These are phyloP conservation scores for Fusarium sp. DNA, from an alignment of 2,329 filamentous ascomycete genomes.

Conservation along the genomic window DNA sequence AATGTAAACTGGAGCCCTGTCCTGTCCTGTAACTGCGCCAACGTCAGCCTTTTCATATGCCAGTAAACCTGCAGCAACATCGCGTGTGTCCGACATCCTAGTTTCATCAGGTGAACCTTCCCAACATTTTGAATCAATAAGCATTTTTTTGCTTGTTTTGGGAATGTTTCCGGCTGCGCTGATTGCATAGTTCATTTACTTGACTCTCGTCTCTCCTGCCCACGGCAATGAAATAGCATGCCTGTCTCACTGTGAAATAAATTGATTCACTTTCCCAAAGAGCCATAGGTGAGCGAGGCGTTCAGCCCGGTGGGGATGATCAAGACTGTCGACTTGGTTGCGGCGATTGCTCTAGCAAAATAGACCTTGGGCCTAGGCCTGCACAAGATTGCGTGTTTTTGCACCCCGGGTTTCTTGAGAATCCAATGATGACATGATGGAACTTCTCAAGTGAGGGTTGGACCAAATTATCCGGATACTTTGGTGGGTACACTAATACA, in stretches of 20 bases:
- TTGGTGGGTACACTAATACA: background rate
- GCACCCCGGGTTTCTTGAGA: conserved; percentile 10
- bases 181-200: background rate
- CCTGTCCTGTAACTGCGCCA: conserved; percentile 16
- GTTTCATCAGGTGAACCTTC: background rate
- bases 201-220: background rate
- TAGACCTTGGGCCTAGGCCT: conserved; percentile 33
- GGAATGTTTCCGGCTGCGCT: background rate
- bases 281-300: conserved; percentile 21
- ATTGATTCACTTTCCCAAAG: conserved; percentile 16
- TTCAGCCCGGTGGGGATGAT: conserved; percentile 33
- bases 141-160: background rate
- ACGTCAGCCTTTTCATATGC: conserved; percentile 21
- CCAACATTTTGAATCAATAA: conserved; percentile 1
- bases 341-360: conserved; percentile 16
- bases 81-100: background rate
- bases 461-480: conserved; percentile 12
- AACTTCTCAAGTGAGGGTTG: conserved; percentile 2
- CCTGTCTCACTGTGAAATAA: conserved; percentile 23
- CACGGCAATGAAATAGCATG: background rate
- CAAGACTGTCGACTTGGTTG: conserved; percentile 3
- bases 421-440: conserved; percentile 37
- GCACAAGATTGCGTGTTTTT: conserved; percentile 20
- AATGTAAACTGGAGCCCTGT: background rate
- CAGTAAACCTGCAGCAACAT: background rate